These are phyloP conservation scores for Aspergillus fumigatus DNA, from an alignment of 2,329 filamentous ascomycete species.

Conservation along the genomic window DNA sequence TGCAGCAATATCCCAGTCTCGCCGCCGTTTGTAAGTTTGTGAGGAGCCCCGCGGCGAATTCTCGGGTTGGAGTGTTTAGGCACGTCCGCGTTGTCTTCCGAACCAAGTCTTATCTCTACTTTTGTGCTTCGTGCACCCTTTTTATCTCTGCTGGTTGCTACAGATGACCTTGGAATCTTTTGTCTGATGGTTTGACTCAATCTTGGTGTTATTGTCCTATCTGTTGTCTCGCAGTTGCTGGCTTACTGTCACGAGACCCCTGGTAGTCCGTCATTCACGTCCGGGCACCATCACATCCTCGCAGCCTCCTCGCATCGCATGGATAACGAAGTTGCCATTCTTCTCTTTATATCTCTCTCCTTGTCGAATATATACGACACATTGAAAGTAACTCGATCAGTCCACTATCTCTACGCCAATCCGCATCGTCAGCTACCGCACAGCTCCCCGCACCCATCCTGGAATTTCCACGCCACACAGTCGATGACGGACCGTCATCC, in stretches of 20 bases:
- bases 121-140: neutral
- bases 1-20: neutral
- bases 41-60: slow-evolving; percentile 9
- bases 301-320: neutral
- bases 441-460: slow-evolving; percentile 11
- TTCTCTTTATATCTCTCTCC: neutral
- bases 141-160: neutral
- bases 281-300: neutral
- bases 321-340: neutral
- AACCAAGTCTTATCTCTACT: neutral
- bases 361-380: neutral
- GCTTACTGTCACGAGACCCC: slow-evolving; percentile 14
- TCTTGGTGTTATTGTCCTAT: neutral
- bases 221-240: slow-evolving; percentile 6
- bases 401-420: neutral
- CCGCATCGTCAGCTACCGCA: neutral
- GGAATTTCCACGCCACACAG: slow-evolving; percentile 22
- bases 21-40: neutral
- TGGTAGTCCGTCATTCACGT: neutral
- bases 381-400: neutral
- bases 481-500: slow-evolving; percentile 30
- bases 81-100: neutral
- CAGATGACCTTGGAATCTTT: neutral
- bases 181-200: neutral
- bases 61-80: slow-evolving; percentile 9